Base-by-base conservation (phyloP, 2,329 filamentous ascomycete genomes). In the Aaosphaeria pasadenensis region DNA sequence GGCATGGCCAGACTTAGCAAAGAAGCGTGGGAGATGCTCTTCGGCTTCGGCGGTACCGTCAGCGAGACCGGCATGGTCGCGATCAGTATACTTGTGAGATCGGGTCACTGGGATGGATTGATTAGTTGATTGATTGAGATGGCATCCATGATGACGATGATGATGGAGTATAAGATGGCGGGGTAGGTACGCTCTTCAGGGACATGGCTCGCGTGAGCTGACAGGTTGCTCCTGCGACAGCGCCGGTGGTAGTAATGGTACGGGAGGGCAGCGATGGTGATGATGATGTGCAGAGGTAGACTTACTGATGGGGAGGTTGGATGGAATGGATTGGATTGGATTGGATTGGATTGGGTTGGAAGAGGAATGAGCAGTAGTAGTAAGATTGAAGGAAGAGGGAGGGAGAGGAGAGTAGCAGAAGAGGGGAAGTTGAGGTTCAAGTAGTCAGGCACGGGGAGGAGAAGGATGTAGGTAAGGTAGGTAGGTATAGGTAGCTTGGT, bases 51-150 rank as follows among this genome's bases (percentile, higher is more conserved):
- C 85, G 49, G 83, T 85, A 69, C 87, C 88, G 62, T 94, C 88
- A 58, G 87, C 86, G 59, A 89, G 76, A 65, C 82, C 87, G 63
- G 84, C 84, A 77, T 96, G 88, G 79, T 95, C 88, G 76, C 91
- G 91, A 74, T 95, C 90, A 77, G 91, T 95, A 78, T 81, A 83
- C 80, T 97, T 99, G 84, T 92, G 89, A 57, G 92, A 95, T 72
- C 94, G 92, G 78, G 94, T 96, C 92, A 99, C 91, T 96, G 60
- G 48, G 4, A 42, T 6, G 5, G 50, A 24, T 24, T 24, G 17
- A 24, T 64, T 30, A 59, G 56, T 39, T 49, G 32, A n/a, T 31
- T 13, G 33, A 36, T 9, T 36, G 17, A 24, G 17, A 24, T 24
- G 17, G 17, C 17, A 24, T 24, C 3, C 17, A 43, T 29, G 39